A percentile compares a stretch with the other conserved stretches of the same genome.
Evolutionary conservation across 2,329 filamentous ascomycete genomes (phyloP).

Genomic region (Aspergillus tamarii): DNA sequence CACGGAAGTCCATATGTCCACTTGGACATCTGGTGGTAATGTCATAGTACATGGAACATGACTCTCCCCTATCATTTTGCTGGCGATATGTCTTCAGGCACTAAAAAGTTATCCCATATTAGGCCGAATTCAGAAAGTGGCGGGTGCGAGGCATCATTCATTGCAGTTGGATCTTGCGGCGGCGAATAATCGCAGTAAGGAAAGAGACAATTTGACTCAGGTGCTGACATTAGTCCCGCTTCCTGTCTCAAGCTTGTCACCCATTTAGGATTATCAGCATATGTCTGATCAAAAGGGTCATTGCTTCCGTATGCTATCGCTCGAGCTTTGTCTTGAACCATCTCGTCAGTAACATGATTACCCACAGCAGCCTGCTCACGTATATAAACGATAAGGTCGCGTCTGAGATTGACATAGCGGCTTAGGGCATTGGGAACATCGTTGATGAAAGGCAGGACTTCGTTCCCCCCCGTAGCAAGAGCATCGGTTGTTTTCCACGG

Average conservation of each 20-base stretch:
- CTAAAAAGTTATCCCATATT: neutral
- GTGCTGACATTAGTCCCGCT: neutral
- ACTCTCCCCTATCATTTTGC: neutral
- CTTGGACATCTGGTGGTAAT: too few species aligned
- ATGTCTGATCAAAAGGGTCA: conserved; percentile 14
- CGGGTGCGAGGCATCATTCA: neutral
- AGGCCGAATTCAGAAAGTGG: neutral
- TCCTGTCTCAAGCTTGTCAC: neutral
- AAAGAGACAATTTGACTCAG: neutral
- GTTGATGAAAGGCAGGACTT: neutral
- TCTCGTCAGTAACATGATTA: neutral
- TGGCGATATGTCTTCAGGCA: neutral
- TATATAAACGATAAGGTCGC: conserved; percentile 12
- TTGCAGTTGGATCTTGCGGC: neutral
- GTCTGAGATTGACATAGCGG: neutral
- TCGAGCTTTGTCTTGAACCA: conserved; percentile 14
- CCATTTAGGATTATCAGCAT: conserved; percentile 10
- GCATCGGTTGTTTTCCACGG: conserved; percentile 8
- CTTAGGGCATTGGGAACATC: conserved; percentile 9
- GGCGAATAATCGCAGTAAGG: neutral
- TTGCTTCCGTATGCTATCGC: conserved; percentile 8
- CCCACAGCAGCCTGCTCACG: neutral
- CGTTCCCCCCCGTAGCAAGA: neutral
- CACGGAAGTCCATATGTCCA: too few species aligned
- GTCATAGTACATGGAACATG: neutral